Base-by-base conservation (phyloP, 257 asterid genomes). In the Cynanchum wilfordii region DNA sequence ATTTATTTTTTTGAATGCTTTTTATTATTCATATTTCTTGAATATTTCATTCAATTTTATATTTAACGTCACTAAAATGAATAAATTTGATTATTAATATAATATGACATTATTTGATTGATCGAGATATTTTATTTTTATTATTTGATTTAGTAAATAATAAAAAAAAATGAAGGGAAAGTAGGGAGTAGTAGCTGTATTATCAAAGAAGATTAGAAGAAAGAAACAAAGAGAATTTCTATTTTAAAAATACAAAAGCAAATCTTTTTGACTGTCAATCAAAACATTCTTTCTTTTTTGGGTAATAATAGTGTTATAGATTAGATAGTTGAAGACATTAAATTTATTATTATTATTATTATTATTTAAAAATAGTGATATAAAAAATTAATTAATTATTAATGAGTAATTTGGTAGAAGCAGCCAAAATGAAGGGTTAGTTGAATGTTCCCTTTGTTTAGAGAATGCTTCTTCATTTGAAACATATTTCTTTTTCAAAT, bases 401-500 rank as follows among this genome's bases (percentile, higher is more conserved):
- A 6, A 0, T 17, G 17, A 19, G 4, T 38, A 17, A 16, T 65
- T 17, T n/a, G 22, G 29, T 45, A 8, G 57, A 42, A 25, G 47
- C 2, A 25, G 29, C 12, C 44, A 62, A 38, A 47, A 10, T 20
- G 56, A 50, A 6, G 22, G 69, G 55, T 15, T 17, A 2, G 33
- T 63, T 22, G 29, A 52, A 36, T 57, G 73, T 75, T 69, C 66
- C 66, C 42, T 40, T 49, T 30, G 69, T 49, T 36, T 16, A 24
- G 24, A 60, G 58, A 76, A 76, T 69, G 79, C 66, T 62, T 69
- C 75, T 51, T 24, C 6, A 7, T 29, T 12, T 24, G 75, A 76
- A 76, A 76, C 75, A 57, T 27, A 68, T 20, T 17, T 20, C 33
- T 36, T 55, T 12, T 27, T 55, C 68, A 27, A 75, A 75, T 58